Percentiles rank a stretch among this genome's conserved stretches.
These are phyloP conservation scores for Mariannaea elegans DNA, from an alignment of 2,329 filamentous ascomycete species.

Conservation along the genomic window DNA sequence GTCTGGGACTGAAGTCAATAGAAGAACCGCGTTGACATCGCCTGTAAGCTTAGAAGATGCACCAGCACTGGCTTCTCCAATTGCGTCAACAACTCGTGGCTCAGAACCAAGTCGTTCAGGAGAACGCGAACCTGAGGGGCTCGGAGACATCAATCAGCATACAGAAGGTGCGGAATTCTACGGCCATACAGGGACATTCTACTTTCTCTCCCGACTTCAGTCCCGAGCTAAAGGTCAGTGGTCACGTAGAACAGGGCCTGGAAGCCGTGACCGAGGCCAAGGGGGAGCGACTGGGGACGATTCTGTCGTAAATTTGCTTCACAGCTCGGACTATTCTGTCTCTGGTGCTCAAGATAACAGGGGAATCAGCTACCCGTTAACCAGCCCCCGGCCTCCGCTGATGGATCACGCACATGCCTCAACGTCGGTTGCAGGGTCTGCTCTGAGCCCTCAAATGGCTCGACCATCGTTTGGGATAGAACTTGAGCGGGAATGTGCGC, in stretches of 20 bases:
- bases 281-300: not conserved
- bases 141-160: constrained; percentile 21
- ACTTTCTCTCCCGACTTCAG: constrained; percentile 16
- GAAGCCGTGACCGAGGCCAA: not conserved
- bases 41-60: constrained; percentile 1
- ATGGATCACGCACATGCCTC: not conserved
- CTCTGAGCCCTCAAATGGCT: not conserved
- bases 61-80: not conserved
- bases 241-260: not conserved
- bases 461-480: not conserved
- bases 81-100: not conserved
- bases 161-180: constrained; percentile 23
- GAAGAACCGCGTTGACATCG: not conserved
- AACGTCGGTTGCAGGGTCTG: not conserved
- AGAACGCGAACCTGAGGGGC: constrained; percentile 10
- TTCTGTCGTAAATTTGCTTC: constrained; percentile 18
- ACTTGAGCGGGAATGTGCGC: constrained; percentile 13
- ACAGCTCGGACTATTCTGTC: constrained; percentile 20
- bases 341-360: not conserved
- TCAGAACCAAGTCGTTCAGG: not conserved
- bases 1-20: not conserved
- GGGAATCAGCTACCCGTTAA: not conserved
- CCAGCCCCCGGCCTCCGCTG: not conserved
- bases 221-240: constrained; percentile 8
- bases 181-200: constrained; percentile 17